Evolutionary conservation across 192 early-diverging fungal species (phyloP).

Genomic region (Pecoramyces ruminantium): DNA sequence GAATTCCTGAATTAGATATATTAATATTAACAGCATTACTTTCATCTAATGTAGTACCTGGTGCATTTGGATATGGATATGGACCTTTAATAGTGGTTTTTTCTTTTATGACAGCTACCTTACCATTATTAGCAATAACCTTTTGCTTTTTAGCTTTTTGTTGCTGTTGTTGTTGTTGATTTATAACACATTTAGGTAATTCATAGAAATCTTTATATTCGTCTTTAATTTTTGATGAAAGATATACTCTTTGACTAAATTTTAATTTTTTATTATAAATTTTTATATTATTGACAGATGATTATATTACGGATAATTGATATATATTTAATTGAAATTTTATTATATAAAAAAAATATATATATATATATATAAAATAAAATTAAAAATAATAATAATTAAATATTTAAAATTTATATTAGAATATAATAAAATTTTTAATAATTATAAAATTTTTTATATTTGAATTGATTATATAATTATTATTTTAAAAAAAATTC

Average conservation of each 20-base stretch:
- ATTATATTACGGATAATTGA: too few relatives aligned
- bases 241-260: conserved; percentile 40
- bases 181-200: conserved; percentile 39
- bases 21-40: conserved; percentile 1
- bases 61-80: conserved; percentile 2
- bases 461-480: too few relatives aligned
- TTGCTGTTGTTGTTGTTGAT: conserved; percentile 24
- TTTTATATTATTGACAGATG: too few relatives aligned
- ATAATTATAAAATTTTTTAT: too few relatives aligned
- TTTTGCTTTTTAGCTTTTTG: conserved; percentile 17
- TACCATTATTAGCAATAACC: conserved; percentile 4
- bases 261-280: too few relatives aligned
- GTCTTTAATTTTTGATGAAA: conserved; percentile 56
- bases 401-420: too few relatives aligned
- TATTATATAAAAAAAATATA: too few relatives aligned
- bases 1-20: conserved; percentile 7
- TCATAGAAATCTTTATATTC: conserved; percentile 48
- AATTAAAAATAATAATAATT: too few relatives aligned
- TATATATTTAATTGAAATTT: too few relatives aligned
- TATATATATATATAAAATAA: too few relatives aligned
- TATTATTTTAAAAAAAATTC: too few relatives aligned
- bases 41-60: conserved; percentile 1
- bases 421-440: too few relatives aligned
- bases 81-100: conserved; percentile 4
- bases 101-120: conserved; percentile 9